Evolutionary conservation across 176 grass and related monocot genomes (phyloP).

Genomic region (Phoenix dactylifera): DNA sequence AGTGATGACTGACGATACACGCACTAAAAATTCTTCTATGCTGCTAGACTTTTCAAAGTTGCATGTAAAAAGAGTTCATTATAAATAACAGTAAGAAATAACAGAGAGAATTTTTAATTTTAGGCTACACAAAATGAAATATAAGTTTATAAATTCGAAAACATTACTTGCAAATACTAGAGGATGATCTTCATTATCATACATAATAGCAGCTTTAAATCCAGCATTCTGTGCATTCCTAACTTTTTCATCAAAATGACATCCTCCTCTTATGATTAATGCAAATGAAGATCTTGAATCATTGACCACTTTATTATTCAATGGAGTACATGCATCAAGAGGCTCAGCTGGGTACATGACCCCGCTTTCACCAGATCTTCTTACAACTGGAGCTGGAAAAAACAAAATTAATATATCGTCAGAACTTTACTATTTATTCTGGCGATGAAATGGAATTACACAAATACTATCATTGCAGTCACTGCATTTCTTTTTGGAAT

Average conservation of each 20-base stretch:
- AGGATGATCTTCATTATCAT: slow-evolving; percentile 60
- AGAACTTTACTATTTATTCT: too few relatives aligned
- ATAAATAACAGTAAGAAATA: slow-evolving; percentile 4
- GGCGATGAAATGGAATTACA: too few relatives aligned
- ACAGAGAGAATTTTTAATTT: too few relatives aligned
- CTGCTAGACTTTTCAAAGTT: too few relatives aligned
- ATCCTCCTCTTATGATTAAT: slow-evolving; percentile 67
- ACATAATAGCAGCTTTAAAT: slow-evolving; percentile 83
- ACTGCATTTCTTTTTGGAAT: too few relatives aligned
- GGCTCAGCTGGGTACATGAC: slow-evolving; percentile 52
- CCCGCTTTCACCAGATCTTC: slow-evolving; percentile 63
- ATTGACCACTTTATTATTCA: slow-evolving; percentile 37
- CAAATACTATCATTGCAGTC: too few relatives aligned
- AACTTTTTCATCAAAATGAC: slow-evolving; percentile 82
- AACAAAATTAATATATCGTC: slow-evolving; percentile 24
- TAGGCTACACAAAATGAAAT: too few relatives aligned
- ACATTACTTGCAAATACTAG: slow-evolving; percentile 72
- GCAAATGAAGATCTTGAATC: slow-evolving; percentile 36
- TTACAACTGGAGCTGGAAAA: slow-evolving; percentile 58
- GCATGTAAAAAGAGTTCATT: too few relatives aligned
- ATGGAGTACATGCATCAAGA: slow-evolving; percentile 51
- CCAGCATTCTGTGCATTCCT: slow-evolving; percentile 77
- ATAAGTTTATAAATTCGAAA: too few relatives aligned
- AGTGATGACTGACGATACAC: too few relatives aligned
- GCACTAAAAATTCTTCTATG: too few relatives aligned